Evolutionary conservation across 2,329 filamentous ascomycete species (phyloP), one percentile per base, ranked within the genome.

Genomic region (Myriosclerotinia curreyana): DNA sequence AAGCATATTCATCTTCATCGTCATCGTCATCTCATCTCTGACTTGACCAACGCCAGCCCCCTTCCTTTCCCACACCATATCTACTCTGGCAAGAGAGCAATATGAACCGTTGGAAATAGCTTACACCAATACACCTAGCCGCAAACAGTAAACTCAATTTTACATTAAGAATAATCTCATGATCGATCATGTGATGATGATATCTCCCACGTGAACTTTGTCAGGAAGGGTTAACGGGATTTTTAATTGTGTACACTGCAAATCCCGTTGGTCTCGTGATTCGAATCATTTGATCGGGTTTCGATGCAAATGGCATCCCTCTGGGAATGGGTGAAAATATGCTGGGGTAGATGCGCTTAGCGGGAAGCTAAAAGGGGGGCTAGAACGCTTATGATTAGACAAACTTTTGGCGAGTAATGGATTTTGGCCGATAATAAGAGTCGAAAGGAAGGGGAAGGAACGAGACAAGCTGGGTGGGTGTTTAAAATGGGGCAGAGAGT

Each of bases 101-200:
- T 42, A 38, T 60, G 44, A 6, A 49, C 56, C 14, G 31, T 60
- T n/a, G 44, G 25, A 22, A 50, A 60, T 50, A 28, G 15, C 50
- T 56, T 22, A 44, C 20, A 46, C 54, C 31, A 6, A 36, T 56
- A 34, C 42, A 36, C 36, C 36, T 2, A 38, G 36, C 36, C 36
- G 12, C 12, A 38, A 38, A n/a, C n/a, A n/a, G n/a, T n/a, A n/a
- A n/a, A 12, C 36, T 38, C 36, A 7, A 38, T 38, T 38, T 31
- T 31, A 6, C 1, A 6, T 31, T 31, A 5, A 5, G 5, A 6
- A 31, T 31, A 5, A 31, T 4, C 28, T 31, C 28, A 6, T 31
- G 28, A 31, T 31, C 5, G 28, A 5, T 6, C 2, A 38, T 38
- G 36, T 38, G 36, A 38, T 38, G 36, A 38, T 38, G 36, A 38